Conservation (phyloP, 192 early-diverging fungal genomes). For the Entomortierella beljakovae region DNA sequence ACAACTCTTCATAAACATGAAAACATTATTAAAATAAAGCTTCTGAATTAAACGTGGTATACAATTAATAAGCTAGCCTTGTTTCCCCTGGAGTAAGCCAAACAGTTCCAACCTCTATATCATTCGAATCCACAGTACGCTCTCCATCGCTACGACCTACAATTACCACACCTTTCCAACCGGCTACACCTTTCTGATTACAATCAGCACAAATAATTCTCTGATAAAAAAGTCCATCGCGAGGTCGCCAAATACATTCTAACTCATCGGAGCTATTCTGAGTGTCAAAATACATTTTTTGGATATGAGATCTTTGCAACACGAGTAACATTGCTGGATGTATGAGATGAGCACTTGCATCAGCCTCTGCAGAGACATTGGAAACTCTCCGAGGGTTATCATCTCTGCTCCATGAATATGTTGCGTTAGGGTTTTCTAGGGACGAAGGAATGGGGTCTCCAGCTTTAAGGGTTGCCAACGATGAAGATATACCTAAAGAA, state of each 20-base stretch:
- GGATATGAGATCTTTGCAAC: conserved; percentile 4
- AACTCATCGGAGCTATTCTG: conserved; percentile 8
- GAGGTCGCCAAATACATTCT: conserved; percentile 18
- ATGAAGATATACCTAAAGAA: neutral
- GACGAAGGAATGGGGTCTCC: neutral
- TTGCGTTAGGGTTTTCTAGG: too few relatives aligned
- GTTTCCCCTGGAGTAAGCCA: conserved; percentile 32
- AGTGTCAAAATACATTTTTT: conserved; percentile 1
- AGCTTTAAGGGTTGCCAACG: neutral
- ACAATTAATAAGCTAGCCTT: neutral
- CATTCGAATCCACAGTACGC: neutral
- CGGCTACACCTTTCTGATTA: neutral
- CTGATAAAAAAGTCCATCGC: conserved; percentile 28
- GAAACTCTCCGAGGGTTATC: neutral
- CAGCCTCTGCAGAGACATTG: neutral
- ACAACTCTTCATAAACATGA: neutral
- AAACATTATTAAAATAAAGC: neutral
- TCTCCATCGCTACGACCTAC: neutral
- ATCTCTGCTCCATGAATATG: too few relatives aligned
- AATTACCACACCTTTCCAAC: conserved; percentile 34
- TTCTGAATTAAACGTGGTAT: too few relatives aligned
- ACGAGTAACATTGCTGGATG: neutral
- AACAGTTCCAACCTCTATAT: conserved; percentile 1
- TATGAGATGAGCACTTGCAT: neutral
- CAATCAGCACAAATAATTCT: conserved; percentile 20